These are phyloP conservation scores for Nitzschia putrida DNA, from an alignment of 108 stramenopile species.

Conservation along the genomic window DNA sequence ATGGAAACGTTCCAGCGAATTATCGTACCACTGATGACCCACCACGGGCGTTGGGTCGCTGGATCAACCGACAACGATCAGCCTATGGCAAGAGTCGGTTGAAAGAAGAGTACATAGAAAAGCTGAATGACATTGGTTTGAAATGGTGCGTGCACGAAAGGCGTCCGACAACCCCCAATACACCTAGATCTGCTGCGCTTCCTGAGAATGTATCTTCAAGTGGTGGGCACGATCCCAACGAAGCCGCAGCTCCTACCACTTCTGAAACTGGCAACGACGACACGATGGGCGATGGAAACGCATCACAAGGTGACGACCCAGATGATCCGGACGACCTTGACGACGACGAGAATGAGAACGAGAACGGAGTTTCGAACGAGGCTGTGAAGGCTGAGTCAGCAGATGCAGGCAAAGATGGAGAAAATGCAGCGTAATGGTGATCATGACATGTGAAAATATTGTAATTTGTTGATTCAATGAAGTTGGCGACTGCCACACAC, in stretches of 20 bases:
- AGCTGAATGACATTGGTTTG: constrained; percentile 67
- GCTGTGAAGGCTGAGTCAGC: too few relatives aligned
- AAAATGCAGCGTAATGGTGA: too few relatives aligned
- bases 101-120: constrained; percentile 77
- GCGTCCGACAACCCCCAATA: constrained; percentile 15
- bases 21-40: constrained; percentile 68
- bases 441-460: too few relatives aligned
- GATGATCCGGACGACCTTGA: not conserved
- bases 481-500: too few relatives aligned
- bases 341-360: not conserved
- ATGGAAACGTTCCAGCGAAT: constrained; percentile 84
- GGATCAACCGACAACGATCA: constrained; percentile 86
- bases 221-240: not conserved
- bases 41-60: constrained; percentile 76
- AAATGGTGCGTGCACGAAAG: constrained; percentile 77
- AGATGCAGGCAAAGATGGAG: not conserved
- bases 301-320: not conserved
- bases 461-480: too few relatives aligned
- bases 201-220: constrained; percentile 16
- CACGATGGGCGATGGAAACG: not conserved
- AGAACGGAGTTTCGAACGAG: not conserved
- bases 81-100: constrained; percentile 76
- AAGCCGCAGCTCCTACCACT: not conserved
- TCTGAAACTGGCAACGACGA: constrained; percentile 70
- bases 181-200: not conserved